Percentiles rank a stretch among this genome's conserved stretches.
These are phyloP conservation scores for Fusarium poae DNA, from an alignment of 2,329 filamentous ascomycete species.

Conservation along the genomic window DNA sequence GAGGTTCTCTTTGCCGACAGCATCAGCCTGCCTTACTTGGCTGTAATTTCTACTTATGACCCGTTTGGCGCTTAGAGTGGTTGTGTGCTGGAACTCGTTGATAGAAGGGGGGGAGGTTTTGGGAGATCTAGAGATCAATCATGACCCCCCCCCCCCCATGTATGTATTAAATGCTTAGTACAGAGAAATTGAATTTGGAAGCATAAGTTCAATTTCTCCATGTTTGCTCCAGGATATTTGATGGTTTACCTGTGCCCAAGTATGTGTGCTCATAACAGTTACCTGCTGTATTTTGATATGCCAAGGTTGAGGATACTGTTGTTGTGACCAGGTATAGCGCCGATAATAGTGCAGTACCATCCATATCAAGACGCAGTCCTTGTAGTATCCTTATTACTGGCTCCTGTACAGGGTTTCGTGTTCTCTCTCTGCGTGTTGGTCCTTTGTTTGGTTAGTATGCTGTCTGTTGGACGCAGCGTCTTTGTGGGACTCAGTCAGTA, in stretches of 20 bases:
- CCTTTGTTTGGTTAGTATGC: background rate
- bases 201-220: constrained; percentile 19
- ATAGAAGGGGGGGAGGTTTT: constrained; percentile 36
- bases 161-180: constrained; percentile 48
- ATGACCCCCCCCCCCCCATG: constrained; percentile 34
- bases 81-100: constrained; percentile 22
- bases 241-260: background rate
- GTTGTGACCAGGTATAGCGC: background rate
- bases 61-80: constrained; percentile 29
- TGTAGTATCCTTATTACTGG: too few species aligned
- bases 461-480: background rate
- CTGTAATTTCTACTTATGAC: constrained; percentile 41
- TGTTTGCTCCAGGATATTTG: background rate
- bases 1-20: constrained; percentile 21
- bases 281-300: background rate
- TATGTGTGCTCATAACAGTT: background rate
- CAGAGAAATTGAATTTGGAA: constrained; percentile 28
- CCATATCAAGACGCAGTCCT: too few species aligned
- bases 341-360: too few species aligned
- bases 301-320: background rate
- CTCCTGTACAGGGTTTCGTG: background rate
- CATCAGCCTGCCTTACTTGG: constrained; percentile 26
- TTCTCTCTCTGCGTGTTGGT: background rate
- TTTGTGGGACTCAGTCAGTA: fast-evolving
- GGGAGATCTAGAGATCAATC: constrained; percentile 25